Percentiles rank a stretch among this genome's conserved stretches.
Conservation (phyloP, 306 rosid genomes). For the Prosopis cineraria region DNA sequence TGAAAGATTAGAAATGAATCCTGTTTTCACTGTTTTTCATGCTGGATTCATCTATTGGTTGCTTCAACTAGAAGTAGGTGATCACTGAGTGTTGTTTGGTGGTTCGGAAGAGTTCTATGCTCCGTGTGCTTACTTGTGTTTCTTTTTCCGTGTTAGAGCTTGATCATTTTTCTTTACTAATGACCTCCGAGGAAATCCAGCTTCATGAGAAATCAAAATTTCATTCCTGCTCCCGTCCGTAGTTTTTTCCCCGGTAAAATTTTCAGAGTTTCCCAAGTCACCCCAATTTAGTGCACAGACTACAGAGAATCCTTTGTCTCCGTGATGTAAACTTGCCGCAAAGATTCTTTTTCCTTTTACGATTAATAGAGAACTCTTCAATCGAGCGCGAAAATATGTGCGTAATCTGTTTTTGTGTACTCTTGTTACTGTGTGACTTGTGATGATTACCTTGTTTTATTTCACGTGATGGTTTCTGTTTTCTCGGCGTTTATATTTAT, state of each 20-base stretch:
- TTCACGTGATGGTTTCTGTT: background rate
- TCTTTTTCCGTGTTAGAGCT: constrained; percentile 14
- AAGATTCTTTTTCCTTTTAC: constrained; percentile 8
- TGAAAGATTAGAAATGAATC: constrained; percentile 1
- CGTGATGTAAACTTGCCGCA: background rate
- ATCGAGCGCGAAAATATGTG: background rate
- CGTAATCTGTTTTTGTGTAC: background rate
- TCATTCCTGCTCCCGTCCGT: background rate
- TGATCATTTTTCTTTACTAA: constrained; percentile 10
- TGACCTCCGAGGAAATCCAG: background rate
- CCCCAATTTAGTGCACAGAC: background rate
- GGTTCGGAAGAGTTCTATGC: background rate
- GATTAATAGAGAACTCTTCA: background rate
- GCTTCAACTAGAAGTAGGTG: background rate
- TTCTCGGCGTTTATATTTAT: background rate
- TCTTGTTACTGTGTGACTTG: background rate
- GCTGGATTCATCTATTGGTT: background rate
- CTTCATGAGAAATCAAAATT: background rate
- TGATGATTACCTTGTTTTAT: background rate
- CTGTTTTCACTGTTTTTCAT: background rate
- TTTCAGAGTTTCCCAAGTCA: background rate
- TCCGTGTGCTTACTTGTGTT: background rate
- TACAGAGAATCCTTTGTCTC: background rate
- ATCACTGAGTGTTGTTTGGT: background rate
- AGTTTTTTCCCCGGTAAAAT: background rate